Base-by-base conservation (phyloP, 2,329 filamentous ascomycete genomes). In the Ceratocystis colombiana region DNA sequence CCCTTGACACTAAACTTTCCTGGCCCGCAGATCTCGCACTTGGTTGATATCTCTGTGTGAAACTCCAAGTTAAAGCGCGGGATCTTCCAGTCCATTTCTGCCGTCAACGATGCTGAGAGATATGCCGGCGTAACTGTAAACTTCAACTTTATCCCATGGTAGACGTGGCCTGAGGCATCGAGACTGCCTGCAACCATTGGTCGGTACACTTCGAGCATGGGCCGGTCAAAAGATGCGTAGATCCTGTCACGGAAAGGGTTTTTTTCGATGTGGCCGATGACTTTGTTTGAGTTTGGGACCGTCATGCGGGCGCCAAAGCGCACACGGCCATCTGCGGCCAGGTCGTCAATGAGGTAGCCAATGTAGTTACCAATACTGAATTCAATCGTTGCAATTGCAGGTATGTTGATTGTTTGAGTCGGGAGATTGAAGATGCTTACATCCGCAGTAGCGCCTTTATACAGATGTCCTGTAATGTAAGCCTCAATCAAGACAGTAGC, bases 251-350 rank as follows among this genome's bases (percentile, higher is more conserved):
- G 46, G 62, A 53, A 50, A 17, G 41, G 25, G n/a, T 64, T 20
- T 10, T 48, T 22, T 12, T 53, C 45, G 22, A 64, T 20, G 33
- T 64, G 62, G n/a, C 62, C 62, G 20, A 53, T 48, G 28, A 64
- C 12, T 28, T n/a, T 64, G 45, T 64, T 45, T 8, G 64, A 62
- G 30, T 65, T 65, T 5, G 68, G 62, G 57, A 70, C 67, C 30
- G 53, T 69, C 65, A 66, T 41, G 33, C 20, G 33, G 12, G 61
- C 48, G 17, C 64, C 66, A 28, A 48, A 41, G 46, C 62, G 62
- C 12, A 64, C 10, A n/a, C 62, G 62, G 1, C 62, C 62, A 20
- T 46, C 33, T 17, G 62, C 62, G 2, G 62, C 46, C 30, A 64
- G 20, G n/a, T 64, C 62, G 41, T 50, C 62, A 41, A 64, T 64